Evolutionary conservation across 768 basidiomycete species (phyloP), one percentile per base, ranked within the genome.

Genomic region (Rhodotorula kratochvilovae): DNA sequence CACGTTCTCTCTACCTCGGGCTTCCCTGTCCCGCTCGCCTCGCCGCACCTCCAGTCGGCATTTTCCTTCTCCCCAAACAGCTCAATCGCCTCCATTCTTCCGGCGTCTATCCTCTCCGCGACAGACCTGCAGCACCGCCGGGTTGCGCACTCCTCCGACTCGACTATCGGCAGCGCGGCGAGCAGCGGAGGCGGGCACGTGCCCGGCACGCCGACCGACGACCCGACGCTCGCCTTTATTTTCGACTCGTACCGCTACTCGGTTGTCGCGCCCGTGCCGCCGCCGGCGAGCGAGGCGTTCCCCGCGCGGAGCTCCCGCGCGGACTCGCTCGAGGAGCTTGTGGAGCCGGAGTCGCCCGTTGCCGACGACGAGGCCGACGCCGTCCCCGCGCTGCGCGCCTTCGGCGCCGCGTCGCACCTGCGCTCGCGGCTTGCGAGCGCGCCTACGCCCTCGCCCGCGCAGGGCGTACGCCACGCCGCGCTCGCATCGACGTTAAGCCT

Each of bases 231-330:
- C 25, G 67, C 67, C 1, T 68, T 68, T 62, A 73, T 73, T 48
- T 73, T 64, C 42, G 68, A 70, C 36, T 67, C 72, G 42, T 73
- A 73, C n/a, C 57, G 62, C 27, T 46, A 6, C 50, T 65, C 70
- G 27, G 7, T 50, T 6, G 39, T n/a, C n/a, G n/a, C n/a, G 45
- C 45, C 15, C 45, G 23, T 17, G 15, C 45, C 23, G 23, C 39
- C 19, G 23, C 1, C n/a, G 16, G 13, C 35, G 39, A 15, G 21
- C 39, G n/a, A 12, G 51, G 36, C 42, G 3, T 42, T 39, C n/a
- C 23, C 25, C 42, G 53, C 19, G 15, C n/a, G 39, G 16, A 43
- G 53, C 23, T 15, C 23, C 16, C 25, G n/a, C 10, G 33, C 23
- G 27, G 29, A 33, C 5, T 29, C n/a, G 35, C 43, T 39, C 25